Conservation (phyloP, 495 filamentous ascomycete species). For the Bombardia bombarda region DNA sequence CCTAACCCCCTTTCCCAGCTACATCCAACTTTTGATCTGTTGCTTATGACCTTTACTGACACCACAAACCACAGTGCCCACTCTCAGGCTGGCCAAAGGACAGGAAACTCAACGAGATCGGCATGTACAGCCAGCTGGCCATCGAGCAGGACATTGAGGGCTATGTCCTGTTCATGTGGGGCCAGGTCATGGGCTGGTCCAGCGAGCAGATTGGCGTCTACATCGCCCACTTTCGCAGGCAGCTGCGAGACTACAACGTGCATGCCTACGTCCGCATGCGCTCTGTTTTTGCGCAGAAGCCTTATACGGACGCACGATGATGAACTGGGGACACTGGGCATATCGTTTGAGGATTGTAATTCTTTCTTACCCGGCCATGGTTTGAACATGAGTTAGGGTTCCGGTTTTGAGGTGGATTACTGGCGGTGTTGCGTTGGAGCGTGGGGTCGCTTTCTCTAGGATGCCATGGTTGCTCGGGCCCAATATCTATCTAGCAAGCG, state of each 20-base stretch:
- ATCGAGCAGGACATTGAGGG: slow-evolving; percentile 3
- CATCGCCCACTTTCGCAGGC: neutral
- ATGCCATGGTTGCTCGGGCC: too few species aligned
- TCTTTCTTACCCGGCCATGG: too few species aligned
- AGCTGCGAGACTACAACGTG: neutral
- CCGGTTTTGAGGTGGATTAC: too few species aligned
- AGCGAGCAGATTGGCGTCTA: neutral
- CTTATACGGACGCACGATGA: too few species aligned
- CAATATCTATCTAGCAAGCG: too few species aligned
- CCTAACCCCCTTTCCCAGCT: too few species aligned
- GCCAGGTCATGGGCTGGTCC: slow-evolving; percentile 1
- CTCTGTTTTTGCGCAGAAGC: neutral
- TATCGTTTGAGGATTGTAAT: too few species aligned
- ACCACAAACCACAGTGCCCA: neutral
- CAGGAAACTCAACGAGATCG: slow-evolving; percentile 39
- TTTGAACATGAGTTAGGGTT: too few species aligned
- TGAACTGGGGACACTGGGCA: too few species aligned
- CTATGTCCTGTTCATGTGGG: slow-evolving; percentile 2
- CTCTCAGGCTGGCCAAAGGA: slow-evolving; percentile 33
- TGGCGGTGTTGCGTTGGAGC: too few species aligned
- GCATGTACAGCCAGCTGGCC: slow-evolving; percentile 10
- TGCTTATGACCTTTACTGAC: neutral
- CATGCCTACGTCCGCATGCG: neutral
- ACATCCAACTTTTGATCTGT: too few species aligned
- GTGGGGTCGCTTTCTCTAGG: too few species aligned